Conservation (phyloP, 2,329 filamentous ascomycete genomes). For the Claviceps purpurea region DNA sequence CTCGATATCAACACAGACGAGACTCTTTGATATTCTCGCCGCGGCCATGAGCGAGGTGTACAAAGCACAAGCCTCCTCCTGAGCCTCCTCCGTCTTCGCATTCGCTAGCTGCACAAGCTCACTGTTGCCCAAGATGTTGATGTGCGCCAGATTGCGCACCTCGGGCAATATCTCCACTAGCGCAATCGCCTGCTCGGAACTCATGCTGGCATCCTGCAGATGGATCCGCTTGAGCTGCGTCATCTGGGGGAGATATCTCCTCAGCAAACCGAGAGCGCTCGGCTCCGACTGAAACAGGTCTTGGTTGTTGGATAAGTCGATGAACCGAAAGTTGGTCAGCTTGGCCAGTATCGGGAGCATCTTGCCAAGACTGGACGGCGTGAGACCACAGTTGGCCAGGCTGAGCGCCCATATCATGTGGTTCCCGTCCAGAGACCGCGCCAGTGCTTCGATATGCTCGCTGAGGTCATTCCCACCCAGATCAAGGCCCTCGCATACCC, state of each 20-base stretch:
- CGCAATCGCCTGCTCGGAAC: constrained; percentile 77
- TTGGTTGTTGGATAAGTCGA: constrained; percentile 85
- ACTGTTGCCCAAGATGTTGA: constrained; percentile 75
- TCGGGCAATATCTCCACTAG: constrained; percentile 85
- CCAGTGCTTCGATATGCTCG: constrained; percentile 40
- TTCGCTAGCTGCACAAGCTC: constrained; percentile 56
- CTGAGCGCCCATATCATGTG: constrained; percentile 67
- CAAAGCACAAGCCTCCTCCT: constrained; percentile 88
- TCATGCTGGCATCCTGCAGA: constrained; percentile 71
- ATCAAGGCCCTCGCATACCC: constrained; percentile 77
- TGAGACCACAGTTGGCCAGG: constrained; percentile 73
- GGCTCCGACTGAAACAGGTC: constrained; percentile 61
- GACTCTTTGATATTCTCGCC: constrained; percentile 64
- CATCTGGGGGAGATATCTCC: constrained; percentile 55
- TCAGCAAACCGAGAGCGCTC: constrained; percentile 60
- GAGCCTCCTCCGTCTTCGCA: constrained; percentile 61
- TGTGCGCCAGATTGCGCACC: constrained; percentile 64
- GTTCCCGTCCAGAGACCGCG: constrained; percentile 36
- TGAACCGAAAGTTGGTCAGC: constrained; percentile 65
- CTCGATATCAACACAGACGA: constrained; percentile 87
- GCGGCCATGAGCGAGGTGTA: constrained; percentile 88
- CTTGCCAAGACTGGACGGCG: constrained; percentile 55
- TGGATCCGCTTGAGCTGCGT: constrained; percentile 69
- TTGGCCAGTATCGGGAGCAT: constrained; percentile 61
- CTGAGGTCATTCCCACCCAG: constrained; percentile 69